phyloP scores from a whole-genome alignment of 2,329 filamentous ascomycete species.

The Chrysoporthe puriensis region DNA sequence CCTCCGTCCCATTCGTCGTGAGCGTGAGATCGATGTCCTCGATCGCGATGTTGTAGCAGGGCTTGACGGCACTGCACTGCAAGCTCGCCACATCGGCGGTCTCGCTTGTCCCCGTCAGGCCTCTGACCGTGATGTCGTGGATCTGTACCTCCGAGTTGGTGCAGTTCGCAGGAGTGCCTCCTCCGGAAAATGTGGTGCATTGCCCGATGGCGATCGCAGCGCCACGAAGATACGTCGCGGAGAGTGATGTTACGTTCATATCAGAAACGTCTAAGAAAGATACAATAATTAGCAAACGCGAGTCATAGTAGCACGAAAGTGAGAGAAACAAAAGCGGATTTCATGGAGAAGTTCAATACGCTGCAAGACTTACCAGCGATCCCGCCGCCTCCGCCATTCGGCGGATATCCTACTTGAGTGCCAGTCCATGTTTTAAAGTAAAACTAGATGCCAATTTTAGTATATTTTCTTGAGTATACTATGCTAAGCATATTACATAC shows the following conservation, averaged over 20 bases:
- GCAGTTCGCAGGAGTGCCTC: conserved; percentile 32
- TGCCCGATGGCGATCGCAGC: conserved; percentile 32
- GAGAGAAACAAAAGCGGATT: neutral
- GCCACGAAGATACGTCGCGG: conserved; percentile 29
- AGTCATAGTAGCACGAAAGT: neutral
- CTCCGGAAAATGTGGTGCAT: conserved; percentile 34
- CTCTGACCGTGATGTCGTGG: conserved; percentile 29
- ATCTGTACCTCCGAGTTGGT: conserved; percentile 32
- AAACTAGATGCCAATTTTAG: conserved; percentile 17
- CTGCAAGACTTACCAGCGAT: conserved; percentile 42
- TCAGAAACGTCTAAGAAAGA: conserved; percentile 9
- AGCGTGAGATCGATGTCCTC: conserved; percentile 15
- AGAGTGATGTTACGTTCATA: conserved; percentile 23
- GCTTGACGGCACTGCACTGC: conserved; percentile 26
- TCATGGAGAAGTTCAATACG: neutral
- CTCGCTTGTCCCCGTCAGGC: conserved; percentile 17
- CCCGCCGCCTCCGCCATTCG: conserved; percentile 54
- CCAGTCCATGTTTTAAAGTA: conserved; percentile 56
- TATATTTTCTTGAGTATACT: no score
- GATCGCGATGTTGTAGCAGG: conserved; percentile 23
- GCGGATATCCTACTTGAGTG: conserved; percentile 47
- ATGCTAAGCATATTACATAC: conserved; percentile 25
- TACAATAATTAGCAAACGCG: neutral
- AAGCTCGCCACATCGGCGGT: conserved; percentile 23
- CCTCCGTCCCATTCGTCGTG: conserved; percentile 11